phyloP scores from a whole-genome alignment of 306 rosid genomes.

The Parietaria judaica region DNA sequence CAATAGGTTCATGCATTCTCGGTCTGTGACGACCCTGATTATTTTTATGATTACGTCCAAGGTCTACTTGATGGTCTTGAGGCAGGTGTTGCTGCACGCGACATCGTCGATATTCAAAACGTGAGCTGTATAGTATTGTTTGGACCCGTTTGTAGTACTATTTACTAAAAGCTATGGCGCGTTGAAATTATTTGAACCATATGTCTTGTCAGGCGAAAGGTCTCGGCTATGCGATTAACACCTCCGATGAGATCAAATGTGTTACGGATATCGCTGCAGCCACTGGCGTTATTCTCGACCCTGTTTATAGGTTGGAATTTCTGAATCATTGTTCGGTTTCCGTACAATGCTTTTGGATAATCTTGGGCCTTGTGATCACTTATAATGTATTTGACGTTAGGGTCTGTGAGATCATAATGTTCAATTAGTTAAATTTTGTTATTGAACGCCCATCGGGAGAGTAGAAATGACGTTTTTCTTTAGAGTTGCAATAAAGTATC shows the following conservation, averaged over 20 bases:
- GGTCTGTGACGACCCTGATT: conserved; percentile 85
- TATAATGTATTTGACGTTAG: no score
- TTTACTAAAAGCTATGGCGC: no score
- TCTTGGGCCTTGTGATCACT: no score
- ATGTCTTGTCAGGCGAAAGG: conserved; percentile 67
- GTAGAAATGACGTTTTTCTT: no score
- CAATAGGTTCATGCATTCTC: conserved; percentile 72
- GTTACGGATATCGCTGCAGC: conserved; percentile 65
- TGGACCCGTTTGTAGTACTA: neutral
- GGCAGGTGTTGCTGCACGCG: conserved; percentile 60
- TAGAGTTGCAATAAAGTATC: no score
- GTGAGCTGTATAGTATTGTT: conserved; percentile 35
- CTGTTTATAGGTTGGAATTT: conserved; percentile 70
- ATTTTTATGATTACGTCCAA: conserved; percentile 70
- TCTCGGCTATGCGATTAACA: conserved; percentile 82
- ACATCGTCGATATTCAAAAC: conserved; percentile 56
- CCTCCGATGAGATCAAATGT: conserved; percentile 72
- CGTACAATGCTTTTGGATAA: no score
- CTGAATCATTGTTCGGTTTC: neutral
- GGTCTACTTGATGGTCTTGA: conserved; percentile 78
- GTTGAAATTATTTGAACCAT: no score
- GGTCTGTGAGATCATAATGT: no score
- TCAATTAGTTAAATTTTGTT: no score
- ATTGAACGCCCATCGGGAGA: no score
- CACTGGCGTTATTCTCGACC: conserved; percentile 86